Evolutionary conservation across 148 eudicot species (phyloP), one percentile per base, ranked within the genome.

Genomic region (Rhododendron ovatum): DNA sequence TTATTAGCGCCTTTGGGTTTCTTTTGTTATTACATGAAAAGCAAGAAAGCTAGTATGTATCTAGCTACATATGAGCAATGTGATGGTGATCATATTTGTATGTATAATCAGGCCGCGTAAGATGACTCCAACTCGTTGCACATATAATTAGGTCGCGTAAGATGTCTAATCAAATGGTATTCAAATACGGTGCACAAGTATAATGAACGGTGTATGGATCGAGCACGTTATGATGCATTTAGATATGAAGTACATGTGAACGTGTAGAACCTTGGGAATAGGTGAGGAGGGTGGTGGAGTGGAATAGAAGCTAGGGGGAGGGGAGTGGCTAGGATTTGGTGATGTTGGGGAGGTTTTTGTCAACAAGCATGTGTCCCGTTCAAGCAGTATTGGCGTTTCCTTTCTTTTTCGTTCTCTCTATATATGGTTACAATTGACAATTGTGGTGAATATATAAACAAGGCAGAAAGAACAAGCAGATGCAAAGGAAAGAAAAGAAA

Each of bases 281-380:
- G 59, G 69, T 83, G 75, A 69, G 45, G 35, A 9, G 85, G 78
- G 71, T 79, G 85, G 48, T 89, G 85, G 91, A 85, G 90, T 90
- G 86, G 86, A 84, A 85, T 87, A 85, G 89, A 90, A 89, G 91
- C 88, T 79, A 87, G 86, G 14, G 14, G 1, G 30, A 26, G 30
- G 7, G 76, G 76, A 10, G 71, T 88, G 87, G 87, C 84, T 89
- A 15, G 39, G 2, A 73, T 73, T 26, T 75, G 71, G 71, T 86
- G 85, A 88, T 92, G 90, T 90, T 85, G 88, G 90, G 45, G 45
- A 47, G 11, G 50, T 7, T 84, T 91, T 92, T 91, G 88, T 71
- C 92, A 82, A 81, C 87, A 90, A 88, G 85, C 84, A 78, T 84
- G 78, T 90, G 92, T 89, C 91, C 87, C 77, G 86, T 90, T 90